A percentile compares a stretch with the other conserved stretches of the same genome.
Evolutionary conservation across 2,329 filamentous ascomycete species (phyloP).

Genomic region (Periconia sp.): DNA sequence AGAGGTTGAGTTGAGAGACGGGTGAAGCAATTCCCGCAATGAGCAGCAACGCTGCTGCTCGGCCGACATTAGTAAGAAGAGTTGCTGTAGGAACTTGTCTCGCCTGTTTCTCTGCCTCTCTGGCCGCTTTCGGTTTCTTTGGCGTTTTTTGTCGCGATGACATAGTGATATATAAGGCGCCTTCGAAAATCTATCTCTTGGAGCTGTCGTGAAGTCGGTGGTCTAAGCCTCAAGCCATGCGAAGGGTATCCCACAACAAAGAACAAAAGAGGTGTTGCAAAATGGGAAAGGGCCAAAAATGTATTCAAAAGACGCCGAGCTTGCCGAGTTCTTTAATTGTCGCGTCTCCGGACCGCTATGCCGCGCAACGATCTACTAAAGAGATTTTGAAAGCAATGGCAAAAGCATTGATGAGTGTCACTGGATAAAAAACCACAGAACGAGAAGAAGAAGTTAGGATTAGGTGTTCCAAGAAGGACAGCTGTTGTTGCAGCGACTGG

Average conservation of each 20-base stretch:
- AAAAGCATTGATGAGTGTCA: too few species aligned
- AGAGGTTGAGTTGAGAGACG: constrained; percentile 76
- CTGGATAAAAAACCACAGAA: constrained; percentile 1
- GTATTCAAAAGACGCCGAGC: too few species aligned
- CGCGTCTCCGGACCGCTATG: constrained; percentile 16
- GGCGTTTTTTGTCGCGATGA: constrained; percentile 40
- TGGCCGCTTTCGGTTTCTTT: constrained; percentile 41
- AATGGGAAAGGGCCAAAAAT: too few species aligned
- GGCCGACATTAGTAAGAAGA: constrained; percentile 37
- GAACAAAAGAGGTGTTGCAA: neutral
- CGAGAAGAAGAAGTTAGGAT: constrained; percentile 8
- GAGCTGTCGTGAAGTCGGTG: neutral
- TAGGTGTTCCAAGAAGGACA: constrained; percentile 34
- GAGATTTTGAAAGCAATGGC: neutral
- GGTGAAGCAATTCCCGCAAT: constrained; percentile 70
- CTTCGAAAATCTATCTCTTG: constrained; percentile 2
- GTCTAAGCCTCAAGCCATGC: neutral
- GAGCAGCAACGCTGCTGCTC: constrained; percentile 53
- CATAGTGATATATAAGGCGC: constrained; percentile 25
- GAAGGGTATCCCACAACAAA: constrained; percentile 2
- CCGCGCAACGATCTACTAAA: constrained; percentile 11
- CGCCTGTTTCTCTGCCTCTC: constrained; percentile 30
- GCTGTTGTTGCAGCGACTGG: constrained; percentile 30
- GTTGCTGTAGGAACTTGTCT: constrained; percentile 27
- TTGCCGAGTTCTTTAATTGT: constrained; percentile 5